Conservation (phyloP, 140 eudicot genomes). For the Erigeron philadelphicus region DNA sequence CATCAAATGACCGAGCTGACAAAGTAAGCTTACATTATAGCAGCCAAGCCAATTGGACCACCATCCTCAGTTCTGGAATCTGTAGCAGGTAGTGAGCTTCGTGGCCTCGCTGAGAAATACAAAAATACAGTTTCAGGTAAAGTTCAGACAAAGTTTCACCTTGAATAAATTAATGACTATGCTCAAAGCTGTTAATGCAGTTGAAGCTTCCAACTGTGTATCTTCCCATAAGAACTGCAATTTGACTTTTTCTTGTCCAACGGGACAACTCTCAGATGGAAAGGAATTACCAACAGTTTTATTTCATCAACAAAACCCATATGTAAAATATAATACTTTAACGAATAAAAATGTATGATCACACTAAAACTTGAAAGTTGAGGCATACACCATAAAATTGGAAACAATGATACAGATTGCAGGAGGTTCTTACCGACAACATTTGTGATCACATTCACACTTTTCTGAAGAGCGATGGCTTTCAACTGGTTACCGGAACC, state of each 20-base stretch:
- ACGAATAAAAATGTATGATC: neutral
- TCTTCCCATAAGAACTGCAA: neutral
- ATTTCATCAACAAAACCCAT: neutral
- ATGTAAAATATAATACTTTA: neutral
- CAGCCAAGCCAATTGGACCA: slow-evolving; percentile 63
- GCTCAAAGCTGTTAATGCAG: slow-evolving; percentile 11
- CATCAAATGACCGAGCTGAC: slow-evolving; percentile 18
- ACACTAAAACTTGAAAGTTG: neutral
- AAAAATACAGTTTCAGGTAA: neutral
- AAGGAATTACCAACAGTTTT: no score
- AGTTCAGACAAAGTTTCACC: neutral
- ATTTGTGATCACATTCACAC: slow-evolving; percentile 81
- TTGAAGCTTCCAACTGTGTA: neutral
- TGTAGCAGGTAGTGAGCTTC: slow-evolving; percentile 37
- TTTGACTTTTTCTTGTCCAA: neutral
- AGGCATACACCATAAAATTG: neutral
- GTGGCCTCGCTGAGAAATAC: slow-evolving; percentile 51
- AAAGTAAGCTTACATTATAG: slow-evolving; percentile 39
- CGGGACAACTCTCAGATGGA: neutral
- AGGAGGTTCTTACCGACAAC: slow-evolving; percentile 54
- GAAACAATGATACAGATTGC: neutral
- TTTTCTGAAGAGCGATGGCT: slow-evolving; percentile 78
- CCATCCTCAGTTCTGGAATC: slow-evolving; percentile 51
- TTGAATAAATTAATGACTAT: neutral
- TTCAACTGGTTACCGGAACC: slow-evolving; percentile 77